phyloP scores from a whole-genome alignment of 495 filamentous ascomycete species.

The Endocarpon pusillum region DNA sequence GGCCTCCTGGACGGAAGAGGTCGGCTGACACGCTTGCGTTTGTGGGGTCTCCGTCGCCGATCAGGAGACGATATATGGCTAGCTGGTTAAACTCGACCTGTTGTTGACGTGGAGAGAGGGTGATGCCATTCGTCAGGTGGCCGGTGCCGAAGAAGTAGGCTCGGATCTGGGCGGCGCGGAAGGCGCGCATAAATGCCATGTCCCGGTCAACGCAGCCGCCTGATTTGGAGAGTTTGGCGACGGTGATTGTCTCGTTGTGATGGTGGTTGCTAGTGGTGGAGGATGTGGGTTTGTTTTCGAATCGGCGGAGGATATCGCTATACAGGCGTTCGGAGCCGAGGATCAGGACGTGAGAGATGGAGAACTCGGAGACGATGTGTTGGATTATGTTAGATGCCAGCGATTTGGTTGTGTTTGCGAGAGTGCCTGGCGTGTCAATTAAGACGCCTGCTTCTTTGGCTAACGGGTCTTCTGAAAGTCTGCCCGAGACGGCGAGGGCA shows the following conservation, averaged over 20 bases:
- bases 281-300: slow-evolving; percentile 44
- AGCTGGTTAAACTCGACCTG: slow-evolving; percentile 57
- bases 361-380: slow-evolving; percentile 78
- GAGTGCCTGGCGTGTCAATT: slow-evolving; percentile 66
- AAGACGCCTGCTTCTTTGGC: slow-evolving; percentile 59
- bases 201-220: slow-evolving; percentile 78
- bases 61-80: slow-evolving; percentile 45
- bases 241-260: slow-evolving; percentile 44
- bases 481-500: slow-evolving; percentile 56
- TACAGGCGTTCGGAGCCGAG: slow-evolving; percentile 71
- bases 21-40: slow-evolving; percentile 27
- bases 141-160: slow-evolving; percentile 87
- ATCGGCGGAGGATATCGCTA: slow-evolving; percentile 57
- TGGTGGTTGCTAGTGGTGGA: slow-evolving; percentile 21
- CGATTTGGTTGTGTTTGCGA: slow-evolving; percentile 37
- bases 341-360: slow-evolving; percentile 64
- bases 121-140: slow-evolving; percentile 30
- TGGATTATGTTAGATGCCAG: slow-evolving; percentile 56
- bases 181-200: slow-evolving; percentile 49
- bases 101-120: slow-evolving; percentile 71
- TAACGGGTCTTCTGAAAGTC: slow-evolving; percentile 54
- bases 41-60: slow-evolving; percentile 28
- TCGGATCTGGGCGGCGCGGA: slow-evolving; percentile 57
- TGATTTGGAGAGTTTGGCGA: slow-evolving; percentile 70
- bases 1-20: slow-evolving; percentile 31